phyloP scores from a whole-genome alignment of 2,329 filamentous ascomycete genomes.

The Colletotrichum salicis region DNA sequence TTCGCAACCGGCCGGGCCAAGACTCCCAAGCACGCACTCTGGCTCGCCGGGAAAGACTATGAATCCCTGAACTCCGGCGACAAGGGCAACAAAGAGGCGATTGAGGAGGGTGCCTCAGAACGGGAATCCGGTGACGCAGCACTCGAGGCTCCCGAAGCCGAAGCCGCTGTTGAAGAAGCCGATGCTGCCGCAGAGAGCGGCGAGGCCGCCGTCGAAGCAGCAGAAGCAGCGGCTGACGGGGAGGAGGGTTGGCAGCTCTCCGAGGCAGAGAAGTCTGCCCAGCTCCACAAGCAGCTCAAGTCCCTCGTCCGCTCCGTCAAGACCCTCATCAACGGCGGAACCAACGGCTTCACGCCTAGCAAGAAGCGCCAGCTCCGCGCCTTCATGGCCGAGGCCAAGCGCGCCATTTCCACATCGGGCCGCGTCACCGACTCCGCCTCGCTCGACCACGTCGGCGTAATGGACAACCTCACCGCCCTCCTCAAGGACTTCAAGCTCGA shows the following conservation, averaged over 20 bases:
- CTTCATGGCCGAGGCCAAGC: slow-evolving; percentile 74
- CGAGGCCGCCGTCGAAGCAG: background rate
- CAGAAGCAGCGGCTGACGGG: slow-evolving; percentile 27
- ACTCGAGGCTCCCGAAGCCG: slow-evolving; percentile 36
- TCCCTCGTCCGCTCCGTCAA: slow-evolving; percentile 68
- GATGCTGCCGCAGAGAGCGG: slow-evolving; percentile 35
- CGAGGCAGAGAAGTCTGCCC: slow-evolving; percentile 42
- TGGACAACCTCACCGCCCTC: slow-evolving; percentile 65
- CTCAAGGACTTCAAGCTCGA: slow-evolving; percentile 57
- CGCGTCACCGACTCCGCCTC: slow-evolving; percentile 44
- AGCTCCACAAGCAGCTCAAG: slow-evolving; percentile 55
- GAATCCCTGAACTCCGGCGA: slow-evolving; percentile 41
- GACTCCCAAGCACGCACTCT: slow-evolving; percentile 44
- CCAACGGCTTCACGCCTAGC: slow-evolving; percentile 67
- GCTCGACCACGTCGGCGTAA: slow-evolving; percentile 53
- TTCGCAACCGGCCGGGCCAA: slow-evolving; percentile 85
- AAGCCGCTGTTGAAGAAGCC: slow-evolving; percentile 27
- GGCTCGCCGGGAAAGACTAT: slow-evolving; percentile 37
- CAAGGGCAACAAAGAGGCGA: slow-evolving; percentile 37
- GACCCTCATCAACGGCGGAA: slow-evolving; percentile 64
- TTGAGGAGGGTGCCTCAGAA: slow-evolving; percentile 33
- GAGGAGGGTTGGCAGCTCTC: slow-evolving; percentile 38
- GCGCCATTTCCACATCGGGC: slow-evolving; percentile 67
- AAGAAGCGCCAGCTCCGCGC: slow-evolving; percentile 80
- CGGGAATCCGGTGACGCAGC: slow-evolving; percentile 9